Evolutionary conservation across 208 protist species (phyloP), one percentile per base, ranked within the genome.

Genomic region (Wallacemonas sp.): DNA sequence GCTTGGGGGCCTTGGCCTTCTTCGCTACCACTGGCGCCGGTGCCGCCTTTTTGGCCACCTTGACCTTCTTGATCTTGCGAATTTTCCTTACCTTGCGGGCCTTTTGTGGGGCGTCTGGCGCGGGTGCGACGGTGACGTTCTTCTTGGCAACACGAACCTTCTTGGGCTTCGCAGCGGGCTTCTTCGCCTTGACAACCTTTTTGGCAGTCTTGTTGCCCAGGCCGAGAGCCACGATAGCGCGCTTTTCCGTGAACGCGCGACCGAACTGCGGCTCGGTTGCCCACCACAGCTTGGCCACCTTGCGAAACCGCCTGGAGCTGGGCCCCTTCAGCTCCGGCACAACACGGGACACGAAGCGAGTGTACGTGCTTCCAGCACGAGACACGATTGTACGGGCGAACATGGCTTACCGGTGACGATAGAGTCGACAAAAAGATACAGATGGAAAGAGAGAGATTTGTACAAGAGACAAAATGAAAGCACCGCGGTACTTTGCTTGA

Each of bases 231-330:
- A 26, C 63, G 5, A 58, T 22, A 2, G 49, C 39, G 22, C 63
- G 63, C 26, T n/a, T 41, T n/a, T 51, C 33, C n/a, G 0, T 56
- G 41, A 42, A 31, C 30, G 19, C 21, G 36, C 21, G 5, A 28
- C 28, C 47, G 26, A 45, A 68, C 39, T 61, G 45, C 6, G 63
- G 63, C 39, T 36, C 19, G 49, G 63, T 68, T 39, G 38, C 36
- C 34, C 42, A 47, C 63, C 63, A 68, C 49, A 68, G 53, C 28
- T 51, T 53, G 15, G 49, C 63, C 2, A 27, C 51, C 36, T 45
- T 53, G 3, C 11, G 21, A 17, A 61, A 58, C 38, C 49, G 63
- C 21, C 15, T 22, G 3, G 31, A 5, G 21, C 47, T 55, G 34
- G 47, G 33, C 5, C 63, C 63, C 39, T 68, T 33, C 12, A 42